Base-by-base conservation (phyloP, 2,329 filamentous ascomycete species). In the Fonsecaea multimorphosa region DNA sequence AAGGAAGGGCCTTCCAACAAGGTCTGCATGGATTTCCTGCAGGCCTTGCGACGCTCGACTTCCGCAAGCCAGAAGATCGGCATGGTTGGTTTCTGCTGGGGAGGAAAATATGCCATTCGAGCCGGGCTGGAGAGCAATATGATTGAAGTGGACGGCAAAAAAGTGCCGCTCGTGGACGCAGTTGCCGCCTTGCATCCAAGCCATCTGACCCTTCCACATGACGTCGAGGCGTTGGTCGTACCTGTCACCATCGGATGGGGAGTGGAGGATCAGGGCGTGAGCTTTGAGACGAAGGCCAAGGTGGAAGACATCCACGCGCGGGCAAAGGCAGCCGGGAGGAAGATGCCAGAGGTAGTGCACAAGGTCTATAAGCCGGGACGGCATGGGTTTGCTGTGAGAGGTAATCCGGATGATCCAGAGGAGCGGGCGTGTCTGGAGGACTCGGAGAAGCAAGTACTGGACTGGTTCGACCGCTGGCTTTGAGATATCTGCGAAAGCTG, bases 61-160 rank as follows among this genome's bases (percentile, higher is more conserved):
- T 72, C 19, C 14, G 71, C 71, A 34, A 83, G 86, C 71, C 78
- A 83, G 72, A 79, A 80, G 59, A 75, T 88, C 53, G 85, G 82
- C 24, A 83, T 80, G 0, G 84, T 84, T 0, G 87, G 87, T 0
- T 89, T 87, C 76, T 89, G 86, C 78, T 89, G 86, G 86, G 87
- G 87, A 27, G 87, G 85, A 27, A 84, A 84, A 67, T 82, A 87
- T 69, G 76, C 80, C 1, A 70, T 73, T 86, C 8, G 73, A 80
- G n/a, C 79, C 88, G 2, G 77, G 80, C 80, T 16, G 77, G 79
- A 63, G 31, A 64, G 60, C 63, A 76, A 68, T 31, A 66, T 66
- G 61, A 36, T 80, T 52, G 72, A 77, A 27, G 68, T 69, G 1
- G 63, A 73, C 66, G 74, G 69, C 1, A 68, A 71, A 29, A 76